phyloP scores from a whole-genome alignment of 1,284 basidiomycete genomes.

The Microbotryum silenes-acaulis region DNA sequence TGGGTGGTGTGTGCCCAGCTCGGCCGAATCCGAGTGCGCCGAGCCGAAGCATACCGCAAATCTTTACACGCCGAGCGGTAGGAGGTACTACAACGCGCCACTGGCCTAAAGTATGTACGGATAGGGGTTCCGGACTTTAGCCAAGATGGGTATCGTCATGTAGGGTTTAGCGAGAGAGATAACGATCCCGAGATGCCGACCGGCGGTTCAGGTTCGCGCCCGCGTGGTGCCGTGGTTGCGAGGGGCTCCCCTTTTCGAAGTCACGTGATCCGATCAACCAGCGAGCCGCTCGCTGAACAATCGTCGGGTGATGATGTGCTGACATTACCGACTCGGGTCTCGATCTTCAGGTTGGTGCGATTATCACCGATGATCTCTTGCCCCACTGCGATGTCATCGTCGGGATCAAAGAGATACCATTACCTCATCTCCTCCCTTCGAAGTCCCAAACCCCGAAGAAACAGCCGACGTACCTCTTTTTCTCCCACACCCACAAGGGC shows the following conservation, averaged over 20 bases:
- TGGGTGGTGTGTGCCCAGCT: too few species aligned
- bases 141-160: too few species aligned
- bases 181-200: too few species aligned
- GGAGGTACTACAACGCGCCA: too few species aligned
- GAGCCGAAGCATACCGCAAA: too few species aligned
- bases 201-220: too few species aligned
- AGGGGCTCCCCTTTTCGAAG: constrained; percentile 1
- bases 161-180: too few species aligned
- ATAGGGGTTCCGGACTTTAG: too few species aligned
- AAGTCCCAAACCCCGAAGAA: constrained; percentile 16
- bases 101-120: too few species aligned
- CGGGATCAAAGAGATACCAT: constrained; percentile 79
- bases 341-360: constrained; percentile 62
- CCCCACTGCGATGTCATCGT: constrained; percentile 54
- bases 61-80: too few species aligned
- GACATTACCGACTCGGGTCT: background rate
- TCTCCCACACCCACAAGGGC: constrained; percentile 79
- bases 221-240: background rate
- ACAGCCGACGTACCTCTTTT: constrained; percentile 63
- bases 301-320: background rate
- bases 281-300: constrained; percentile 3
- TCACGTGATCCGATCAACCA: background rate
- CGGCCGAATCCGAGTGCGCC: too few species aligned
- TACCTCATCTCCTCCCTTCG: constrained; percentile 49
- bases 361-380: constrained; percentile 51